Conservation (phyloP, 202 grass and related monocot species). For the Sporobolus alterniflorus region DNA sequence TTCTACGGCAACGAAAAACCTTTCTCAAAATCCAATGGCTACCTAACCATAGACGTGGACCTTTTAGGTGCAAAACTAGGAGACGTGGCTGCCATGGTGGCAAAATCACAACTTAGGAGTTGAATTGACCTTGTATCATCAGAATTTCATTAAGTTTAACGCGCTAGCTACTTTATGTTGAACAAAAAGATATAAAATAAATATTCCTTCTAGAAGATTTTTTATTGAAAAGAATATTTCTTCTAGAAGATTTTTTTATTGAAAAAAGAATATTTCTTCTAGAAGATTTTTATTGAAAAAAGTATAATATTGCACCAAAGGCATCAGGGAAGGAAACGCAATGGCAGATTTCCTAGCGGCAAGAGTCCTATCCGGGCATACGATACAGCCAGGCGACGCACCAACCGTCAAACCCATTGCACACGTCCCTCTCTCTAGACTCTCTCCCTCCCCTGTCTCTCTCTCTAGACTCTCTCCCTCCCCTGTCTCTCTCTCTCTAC, state of each 20-base stretch:
- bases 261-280: too few relatives aligned
- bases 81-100: neutral
- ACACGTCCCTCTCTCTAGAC: slow-evolving; percentile 2
- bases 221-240: neutral
- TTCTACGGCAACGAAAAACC: neutral
- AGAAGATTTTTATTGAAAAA: neutral
- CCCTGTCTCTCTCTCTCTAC: neutral
- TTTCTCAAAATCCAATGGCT: neutral
- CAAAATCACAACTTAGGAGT: neutral
- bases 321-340: neutral
- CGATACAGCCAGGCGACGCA: neutral
- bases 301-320: neutral
- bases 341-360: neutral
- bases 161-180: too few relatives aligned
- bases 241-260: neutral
- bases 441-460: neutral
- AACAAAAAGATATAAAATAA: neutral
- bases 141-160: neutral
- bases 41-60: neutral
- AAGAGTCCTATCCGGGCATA: too few relatives aligned
- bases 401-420: slow-evolving; percentile 42
- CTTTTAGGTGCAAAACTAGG: neutral
- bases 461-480: neutral
- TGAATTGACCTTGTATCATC: neutral
- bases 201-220: neutral